Percentiles rank a stretch among this genome's conserved stretches.
These are phyloP conservation scores for Biscutella laevigata DNA, from an alignment of 441 rosid species.

Conservation along the genomic window DNA sequence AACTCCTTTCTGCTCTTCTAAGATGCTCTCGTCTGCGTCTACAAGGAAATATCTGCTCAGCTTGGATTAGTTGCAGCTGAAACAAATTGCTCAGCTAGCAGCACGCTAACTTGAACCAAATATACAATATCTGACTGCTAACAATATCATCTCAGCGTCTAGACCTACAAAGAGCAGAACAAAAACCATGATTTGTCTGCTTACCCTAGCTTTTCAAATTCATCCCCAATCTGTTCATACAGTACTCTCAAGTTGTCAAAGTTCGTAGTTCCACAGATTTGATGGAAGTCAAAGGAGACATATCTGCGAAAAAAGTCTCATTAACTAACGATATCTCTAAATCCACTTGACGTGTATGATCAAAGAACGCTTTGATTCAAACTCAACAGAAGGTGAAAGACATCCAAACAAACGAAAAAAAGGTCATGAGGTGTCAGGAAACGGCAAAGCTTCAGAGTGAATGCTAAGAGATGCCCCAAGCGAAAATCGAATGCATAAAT, in stretches of 20 bases:
- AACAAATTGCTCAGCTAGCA: slow-evolving; percentile 32
- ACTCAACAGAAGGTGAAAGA: slow-evolving; percentile 6
- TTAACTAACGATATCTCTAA: background rate
- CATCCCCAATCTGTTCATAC: slow-evolving; percentile 66
- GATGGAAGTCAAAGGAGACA: slow-evolving; percentile 78
- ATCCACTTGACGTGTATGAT: background rate
- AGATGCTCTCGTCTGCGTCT: slow-evolving; percentile 55
- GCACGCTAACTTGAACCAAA: slow-evolving; percentile 24
- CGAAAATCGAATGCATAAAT: background rate
- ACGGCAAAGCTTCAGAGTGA: background rate
- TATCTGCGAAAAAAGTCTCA: slow-evolving; percentile 46
- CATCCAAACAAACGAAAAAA: background rate
- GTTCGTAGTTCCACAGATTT: slow-evolving; percentile 69
- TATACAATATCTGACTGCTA: slow-evolving; percentile 6
- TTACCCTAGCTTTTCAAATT: slow-evolving; percentile 82
- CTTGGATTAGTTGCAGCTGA: slow-evolving; percentile 50
- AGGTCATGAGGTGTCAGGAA: background rate
- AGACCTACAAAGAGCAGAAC: background rate
- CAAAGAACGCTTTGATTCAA: background rate
- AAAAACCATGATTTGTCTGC: slow-evolving; percentile 12
- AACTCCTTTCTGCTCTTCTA: slow-evolving; percentile 82
- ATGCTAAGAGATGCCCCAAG: background rate
- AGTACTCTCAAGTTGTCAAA: slow-evolving; percentile 68
- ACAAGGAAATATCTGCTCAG: slow-evolving; percentile 82
- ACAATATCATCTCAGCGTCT: slow-evolving; percentile 14